Base-by-base conservation (phyloP, 768 basidiomycete species). In the Crassisporium funariophilum region DNA sequence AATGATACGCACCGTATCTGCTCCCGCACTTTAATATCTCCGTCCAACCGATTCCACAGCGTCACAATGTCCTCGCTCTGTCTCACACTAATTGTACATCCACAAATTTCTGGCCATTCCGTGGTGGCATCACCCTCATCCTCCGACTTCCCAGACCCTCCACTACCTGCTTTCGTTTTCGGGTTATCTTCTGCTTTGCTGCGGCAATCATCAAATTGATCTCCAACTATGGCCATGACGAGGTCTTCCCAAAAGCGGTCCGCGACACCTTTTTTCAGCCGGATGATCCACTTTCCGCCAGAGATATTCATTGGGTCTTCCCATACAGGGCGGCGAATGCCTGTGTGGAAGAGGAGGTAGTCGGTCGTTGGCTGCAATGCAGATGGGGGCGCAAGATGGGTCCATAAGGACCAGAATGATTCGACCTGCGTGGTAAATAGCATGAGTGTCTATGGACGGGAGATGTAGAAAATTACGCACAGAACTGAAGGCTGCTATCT, bases 281-380 rank as follows among this genome's bases (percentile, higher is more conserved):
- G 88, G 47, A 98, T 79, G 41, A 95, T 95, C 89, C 94, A 98
- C 67, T 95, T 95, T 3, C 94, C 95, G 20, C 95, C 95, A 12
- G 82, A 64, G 39, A 83, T 65, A 64, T 97, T 97, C 46, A 92
- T 73, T 11, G 92, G 88, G 66, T 97, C 94, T 64, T 98, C 95
- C 95, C 95, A 98, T 2, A 95, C 88, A 1, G 95, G 95, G 34
- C 91, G 79, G 17, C 86, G 84, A 47, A 98, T 76, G 31, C 84
- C 85, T 2, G 82, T 74, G 56, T 94, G 91, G 73, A 98, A 97
- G 53, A 97, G 79, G 23, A 98, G 83, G 53, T 95, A 91, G 69
- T 98, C 95, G 4, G 95, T 95, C 3, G 93, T 95, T 5, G 94
- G 88, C 9, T 82, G 77, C 19, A 98, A 78, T 10, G 79, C 77